Base-by-base conservation (phyloP, 2,329 filamentous ascomycete species). In the Calonectria pauciramosa region DNA sequence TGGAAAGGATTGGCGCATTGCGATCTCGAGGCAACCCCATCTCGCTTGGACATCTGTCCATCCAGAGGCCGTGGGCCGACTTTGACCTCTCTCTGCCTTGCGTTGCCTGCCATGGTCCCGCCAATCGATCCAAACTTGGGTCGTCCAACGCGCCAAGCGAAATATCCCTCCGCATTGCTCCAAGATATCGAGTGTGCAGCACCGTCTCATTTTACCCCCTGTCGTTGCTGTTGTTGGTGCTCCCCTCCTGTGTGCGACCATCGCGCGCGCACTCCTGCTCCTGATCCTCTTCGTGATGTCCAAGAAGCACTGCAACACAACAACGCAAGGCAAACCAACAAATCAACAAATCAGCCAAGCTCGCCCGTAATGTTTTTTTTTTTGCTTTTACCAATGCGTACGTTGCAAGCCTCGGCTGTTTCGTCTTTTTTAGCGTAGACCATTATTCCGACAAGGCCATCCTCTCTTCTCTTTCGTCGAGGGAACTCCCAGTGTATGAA, bases 1-100 rank as follows among this genome's bases (percentile, higher is more conserved):
- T 69, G 77, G 76, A 76, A 80, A 69, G 67, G 79, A 80, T 80
- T 75, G 66, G 47, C 79, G 59, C 52, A 23, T 54, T 59, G 51
- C 73, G 76, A 80, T 80, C 78, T 73, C 36, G 66, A 72, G 52
- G 68, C 69, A 69, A 65, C 69, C 70, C 69, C 70, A 74, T 76
- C 69, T 71, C 52, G 66, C 34, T 64, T 60, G 56, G 32, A 36
- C 64, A 75, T 69, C 54, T 47, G 30, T 38, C 67, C 67, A 63
- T 26, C 34, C 56, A 59, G 54, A 38, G 56, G 5, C 32, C 13
- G 38, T 26, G 34, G 66, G 26, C 66, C 49, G 18, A 56, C 18
- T 68, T 36, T 59, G 54, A 32, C 10, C 41, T 44, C 18, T 20
- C 54, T 59, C 32, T 36, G 54, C 54, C 34, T 44, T 44, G 41